Evolutionary conservation across 2,329 filamentous ascomycete genomes (phyloP).

Genomic region (Arthrinium phaeospermum): DNA sequence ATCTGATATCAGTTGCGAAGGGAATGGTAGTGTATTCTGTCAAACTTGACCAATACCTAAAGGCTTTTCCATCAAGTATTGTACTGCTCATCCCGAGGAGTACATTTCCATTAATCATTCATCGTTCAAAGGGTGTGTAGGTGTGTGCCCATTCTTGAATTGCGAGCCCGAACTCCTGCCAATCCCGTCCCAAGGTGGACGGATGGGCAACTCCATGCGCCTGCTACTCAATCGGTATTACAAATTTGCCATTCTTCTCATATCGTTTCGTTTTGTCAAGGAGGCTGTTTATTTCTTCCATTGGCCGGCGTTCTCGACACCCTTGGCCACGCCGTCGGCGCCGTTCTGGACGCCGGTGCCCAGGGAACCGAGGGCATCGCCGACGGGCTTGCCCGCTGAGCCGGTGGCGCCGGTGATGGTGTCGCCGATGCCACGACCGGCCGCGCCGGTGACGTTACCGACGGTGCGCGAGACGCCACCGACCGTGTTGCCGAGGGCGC

Average conservation of each 20-base stretch:
- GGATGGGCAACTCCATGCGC: not conserved
- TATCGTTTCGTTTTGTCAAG: not conserved
- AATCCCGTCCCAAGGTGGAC: not conserved
- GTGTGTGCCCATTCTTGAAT: not conserved
- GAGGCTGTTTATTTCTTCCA: constrained; percentile 38
- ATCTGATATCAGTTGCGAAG: not conserved
- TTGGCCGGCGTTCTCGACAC: constrained; percentile 53
- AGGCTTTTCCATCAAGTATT: no score
- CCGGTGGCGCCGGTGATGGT: constrained; percentile 53
- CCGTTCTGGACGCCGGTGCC: constrained; percentile 52
- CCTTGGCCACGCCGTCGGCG: constrained; percentile 47
- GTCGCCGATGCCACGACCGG: constrained; percentile 50
- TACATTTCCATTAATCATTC: not conserved
- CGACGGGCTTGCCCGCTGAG: constrained; percentile 52
- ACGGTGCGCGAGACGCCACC: constrained; percentile 39
- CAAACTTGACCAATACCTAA: not conserved
- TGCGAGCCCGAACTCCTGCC: not conserved
- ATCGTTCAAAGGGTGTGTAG: not conserved
- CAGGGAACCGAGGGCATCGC: constrained; percentile 49
- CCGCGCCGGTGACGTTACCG: constrained; percentile 45
- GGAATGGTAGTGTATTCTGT: not conserved
- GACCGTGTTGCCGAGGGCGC: constrained; percentile 37
- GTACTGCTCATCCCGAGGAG: not conserved
- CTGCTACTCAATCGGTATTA: not conserved
- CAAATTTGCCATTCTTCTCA: not conserved